Base-by-base conservation (phyloP, 108 stramenopile species). In the Pinguiococcus pyrenoidosus region DNA sequence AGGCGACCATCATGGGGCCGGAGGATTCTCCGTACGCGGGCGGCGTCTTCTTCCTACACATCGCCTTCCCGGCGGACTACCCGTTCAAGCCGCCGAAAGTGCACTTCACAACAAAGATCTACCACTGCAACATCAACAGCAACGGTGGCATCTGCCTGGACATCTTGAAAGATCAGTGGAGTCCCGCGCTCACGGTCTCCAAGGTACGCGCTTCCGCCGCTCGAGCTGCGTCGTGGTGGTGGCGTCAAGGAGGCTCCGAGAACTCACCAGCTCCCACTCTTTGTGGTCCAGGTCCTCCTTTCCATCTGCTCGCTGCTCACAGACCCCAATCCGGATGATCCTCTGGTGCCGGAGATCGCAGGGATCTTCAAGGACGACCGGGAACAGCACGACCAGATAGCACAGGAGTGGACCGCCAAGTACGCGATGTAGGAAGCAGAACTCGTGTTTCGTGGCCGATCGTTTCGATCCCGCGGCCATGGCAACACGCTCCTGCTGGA, bases 101-200 rank as follows among this genome's bases (percentile, higher is more conserved):
- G 1, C 80, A 82, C 59, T 96, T 96, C 69, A 86, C 86, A 37
- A 96, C 94, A 21, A 78, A 86, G 54, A 96, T 92, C 56, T 92
- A 89, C 56, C 94, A 96, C 62, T 90, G 89, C 68, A 96, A 96
- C 82, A 92, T 96, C 71, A 92, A 96, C 77, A 79, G 84, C 40
- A 91, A 92, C 69, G 94, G 94, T 40, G 88, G 89, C 6, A 96
- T 96, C 58, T 95, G 96, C 59, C 80, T 98, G 55, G 96, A 98
- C 56, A 98, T 98, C 63, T 79, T 98, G 64, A 95, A 98, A 82
- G 92, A 95, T 55, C 92, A 95, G 76, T 99, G 96, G 96, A 86
- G 84, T 44, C 96, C 96, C 41, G 96, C 96, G 25, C 73, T 99
- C 49, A 99, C 96, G 44, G 94, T 95, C 46, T 73, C 71, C 82